phyloP scores from a whole-genome alignment of 108 stramenopile genomes.

The Cylindrotheca closterium region DNA sequence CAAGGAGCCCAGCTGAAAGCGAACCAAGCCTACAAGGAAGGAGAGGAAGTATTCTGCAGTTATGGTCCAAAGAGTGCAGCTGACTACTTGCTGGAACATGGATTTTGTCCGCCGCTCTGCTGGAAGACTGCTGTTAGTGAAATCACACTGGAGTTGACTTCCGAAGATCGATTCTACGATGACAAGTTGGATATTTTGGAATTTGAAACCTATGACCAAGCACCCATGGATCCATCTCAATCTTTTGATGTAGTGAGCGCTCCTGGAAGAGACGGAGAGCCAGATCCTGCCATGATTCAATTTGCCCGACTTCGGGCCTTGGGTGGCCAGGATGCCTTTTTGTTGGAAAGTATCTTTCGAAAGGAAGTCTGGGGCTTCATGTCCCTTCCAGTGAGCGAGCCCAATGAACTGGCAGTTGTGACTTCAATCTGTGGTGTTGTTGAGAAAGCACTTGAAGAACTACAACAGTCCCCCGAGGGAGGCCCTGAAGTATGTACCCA shows the following conservation, averaged over 20 bases:
- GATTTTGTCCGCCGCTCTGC: conserved; percentile 69
- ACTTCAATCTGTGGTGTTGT: conserved; percentile 59
- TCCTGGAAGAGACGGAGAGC: conserved; percentile 63
- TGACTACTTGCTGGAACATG: conserved; percentile 90
- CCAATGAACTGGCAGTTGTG: conserved; percentile 77
- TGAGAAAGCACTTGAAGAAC: conserved; percentile 57
- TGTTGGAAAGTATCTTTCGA: conserved; percentile 91
- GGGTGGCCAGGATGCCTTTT: conserved; percentile 87
- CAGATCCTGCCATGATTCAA: conserved; percentile 88
- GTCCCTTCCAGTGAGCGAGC: conserved; percentile 83
- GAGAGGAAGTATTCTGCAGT: conserved; percentile 72
- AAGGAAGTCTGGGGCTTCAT: conserved; percentile 95
- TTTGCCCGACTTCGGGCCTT: conserved; percentile 78
- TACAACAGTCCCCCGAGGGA: conserved; percentile 33
- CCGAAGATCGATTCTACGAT: conserved; percentile 80
- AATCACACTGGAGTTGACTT: conserved; percentile 72
- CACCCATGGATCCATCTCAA: conserved; percentile 81
- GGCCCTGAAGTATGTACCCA: conserved; percentile 56
- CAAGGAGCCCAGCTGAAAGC: conserved; percentile 63
- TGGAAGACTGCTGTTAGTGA: conserved; percentile 64
- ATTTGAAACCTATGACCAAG: conserved; percentile 82
- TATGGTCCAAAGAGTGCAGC: conserved; percentile 92
- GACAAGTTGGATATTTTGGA: conserved; percentile 88
- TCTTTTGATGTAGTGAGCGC: conserved; percentile 73
- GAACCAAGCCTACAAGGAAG: conserved; percentile 33